Evolutionary conservation across 2,329 filamentous ascomycete species (phyloP).

Genomic region (Hymenoscyphus linearis): DNA sequence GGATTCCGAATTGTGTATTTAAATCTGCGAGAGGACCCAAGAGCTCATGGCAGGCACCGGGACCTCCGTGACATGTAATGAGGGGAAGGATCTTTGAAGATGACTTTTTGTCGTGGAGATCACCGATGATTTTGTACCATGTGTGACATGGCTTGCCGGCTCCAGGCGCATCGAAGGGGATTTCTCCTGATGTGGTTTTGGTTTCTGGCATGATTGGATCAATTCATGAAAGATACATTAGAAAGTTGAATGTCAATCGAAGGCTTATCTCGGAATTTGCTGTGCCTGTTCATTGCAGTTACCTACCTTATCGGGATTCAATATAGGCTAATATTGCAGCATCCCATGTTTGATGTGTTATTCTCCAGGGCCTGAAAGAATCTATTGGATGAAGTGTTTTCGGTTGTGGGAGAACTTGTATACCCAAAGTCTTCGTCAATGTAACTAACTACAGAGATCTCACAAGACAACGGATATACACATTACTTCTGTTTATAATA

Average conservation of each 20-base stretch:
- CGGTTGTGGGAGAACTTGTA: too few relatives aligned
- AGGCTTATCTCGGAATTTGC: neutral
- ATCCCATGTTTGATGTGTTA: too few relatives aligned
- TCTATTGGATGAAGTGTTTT: too few relatives aligned
- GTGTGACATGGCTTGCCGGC: slow-evolving; percentile 34
- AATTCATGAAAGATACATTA: neutral
- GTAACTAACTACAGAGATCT: too few relatives aligned
- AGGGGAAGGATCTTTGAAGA: slow-evolving; percentile 23
- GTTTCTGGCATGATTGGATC: neutral
- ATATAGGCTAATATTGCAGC: too few relatives aligned
- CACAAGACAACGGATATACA: too few relatives aligned
- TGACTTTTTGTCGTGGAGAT: slow-evolving; percentile 22
- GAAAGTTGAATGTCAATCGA: neutral
- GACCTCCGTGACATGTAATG: slow-evolving; percentile 40
- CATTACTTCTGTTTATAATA: too few relatives aligned
- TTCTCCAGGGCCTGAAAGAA: too few relatives aligned
- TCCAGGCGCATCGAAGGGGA: slow-evolving; percentile 29
- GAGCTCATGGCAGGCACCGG: slow-evolving; percentile 42
- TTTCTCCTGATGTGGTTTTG: neutral
- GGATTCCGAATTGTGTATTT: slow-evolving; percentile 33
- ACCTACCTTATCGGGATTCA: too few relatives aligned
- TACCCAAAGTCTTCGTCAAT: too few relatives aligned
- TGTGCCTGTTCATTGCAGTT: too few relatives aligned
- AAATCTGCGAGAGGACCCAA: slow-evolving; percentile 37
- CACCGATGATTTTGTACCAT: slow-evolving; percentile 36